Conservation (phyloP, 495 filamentous ascomycete species). For the Geopyxis carbonaria region DNA sequence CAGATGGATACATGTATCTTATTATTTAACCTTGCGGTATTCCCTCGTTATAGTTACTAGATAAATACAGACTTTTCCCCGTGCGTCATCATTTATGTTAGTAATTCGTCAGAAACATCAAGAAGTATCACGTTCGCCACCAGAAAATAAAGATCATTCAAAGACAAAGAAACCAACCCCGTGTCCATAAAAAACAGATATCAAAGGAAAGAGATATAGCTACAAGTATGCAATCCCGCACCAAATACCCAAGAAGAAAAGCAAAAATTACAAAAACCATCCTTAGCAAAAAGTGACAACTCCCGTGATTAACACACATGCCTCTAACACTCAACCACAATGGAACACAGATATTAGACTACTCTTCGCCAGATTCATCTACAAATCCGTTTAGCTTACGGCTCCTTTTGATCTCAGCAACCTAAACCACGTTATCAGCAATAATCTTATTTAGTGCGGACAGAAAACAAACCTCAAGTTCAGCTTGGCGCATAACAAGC, state of each 20-base stretch:
- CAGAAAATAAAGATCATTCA: background rate
- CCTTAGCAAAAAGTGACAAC: background rate
- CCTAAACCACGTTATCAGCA: constrained; percentile 9
- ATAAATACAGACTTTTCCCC: too few relatives aligned
- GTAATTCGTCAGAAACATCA: too few relatives aligned
- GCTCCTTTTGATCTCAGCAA: constrained; percentile 23
- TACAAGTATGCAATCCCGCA: background rate
- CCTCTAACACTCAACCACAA: constrained; percentile 10
- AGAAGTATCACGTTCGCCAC: background rate
- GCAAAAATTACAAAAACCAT: background rate
- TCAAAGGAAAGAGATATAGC: background rate
- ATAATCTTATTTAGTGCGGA: background rate
- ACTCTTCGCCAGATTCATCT: constrained; percentile 22
- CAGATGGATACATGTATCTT: too few relatives aligned
- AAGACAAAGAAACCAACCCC: background rate
- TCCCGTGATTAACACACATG: background rate
- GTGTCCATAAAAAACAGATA: background rate
- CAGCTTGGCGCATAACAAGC: constrained; percentile 14
- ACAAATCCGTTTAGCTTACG: constrained; percentile 24
- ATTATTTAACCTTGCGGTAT: too few relatives aligned
- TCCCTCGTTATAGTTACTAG: too few relatives aligned
- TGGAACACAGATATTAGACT: too few relatives aligned
- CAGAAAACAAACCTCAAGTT: constrained; percentile 18
- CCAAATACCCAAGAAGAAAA: background rate
- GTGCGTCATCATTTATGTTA: too few relatives aligned